Conservation (phyloP, 441 rosid species). For the Populus hybrid region DNA sequence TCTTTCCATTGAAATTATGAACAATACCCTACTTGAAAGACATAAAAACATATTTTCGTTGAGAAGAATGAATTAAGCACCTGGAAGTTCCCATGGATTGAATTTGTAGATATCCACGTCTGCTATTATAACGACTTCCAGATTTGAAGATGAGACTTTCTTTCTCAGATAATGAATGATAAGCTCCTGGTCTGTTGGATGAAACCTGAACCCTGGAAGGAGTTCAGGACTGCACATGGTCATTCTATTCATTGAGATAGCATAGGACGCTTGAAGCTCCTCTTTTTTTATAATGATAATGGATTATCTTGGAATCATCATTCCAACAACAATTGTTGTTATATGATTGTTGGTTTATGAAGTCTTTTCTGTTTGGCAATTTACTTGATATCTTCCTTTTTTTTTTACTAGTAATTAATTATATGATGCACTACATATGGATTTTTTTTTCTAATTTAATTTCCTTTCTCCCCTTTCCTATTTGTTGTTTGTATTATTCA, state of each 20-base stretch:
- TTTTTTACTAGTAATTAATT: too few relatives aligned
- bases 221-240: conserved; percentile 16
- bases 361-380: too few relatives aligned
- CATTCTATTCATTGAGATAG: conserved; percentile 20
- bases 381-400: too few relatives aligned
- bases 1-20: too few relatives aligned
- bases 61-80: conserved; percentile 11
- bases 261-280: not conserved
- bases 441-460: too few relatives aligned
- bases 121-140: conserved; percentile 28
- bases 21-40: too few relatives aligned
- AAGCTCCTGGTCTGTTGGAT: conserved; percentile 47
- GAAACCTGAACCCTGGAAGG: conserved; percentile 43
- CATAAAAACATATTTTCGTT: too few relatives aligned
- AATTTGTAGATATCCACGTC: conserved; percentile 39
- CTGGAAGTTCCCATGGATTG: conserved; percentile 52
- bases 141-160: conserved; percentile 26
- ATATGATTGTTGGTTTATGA: conserved; percentile 10
- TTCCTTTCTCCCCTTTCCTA: too few relatives aligned
- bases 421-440: too few relatives aligned
- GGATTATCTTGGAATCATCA: conserved; percentile 9
- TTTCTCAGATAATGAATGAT: conserved; percentile 31
- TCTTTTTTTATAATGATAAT: not conserved
- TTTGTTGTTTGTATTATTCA: too few relatives aligned
- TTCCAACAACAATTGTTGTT: not conserved